Percentiles rank a stretch among this genome's conserved stretches.
phyloP scores from a whole-genome alignment of 2,329 filamentous ascomycete genomes.

The Biscogniauxia mediterranea region DNA sequence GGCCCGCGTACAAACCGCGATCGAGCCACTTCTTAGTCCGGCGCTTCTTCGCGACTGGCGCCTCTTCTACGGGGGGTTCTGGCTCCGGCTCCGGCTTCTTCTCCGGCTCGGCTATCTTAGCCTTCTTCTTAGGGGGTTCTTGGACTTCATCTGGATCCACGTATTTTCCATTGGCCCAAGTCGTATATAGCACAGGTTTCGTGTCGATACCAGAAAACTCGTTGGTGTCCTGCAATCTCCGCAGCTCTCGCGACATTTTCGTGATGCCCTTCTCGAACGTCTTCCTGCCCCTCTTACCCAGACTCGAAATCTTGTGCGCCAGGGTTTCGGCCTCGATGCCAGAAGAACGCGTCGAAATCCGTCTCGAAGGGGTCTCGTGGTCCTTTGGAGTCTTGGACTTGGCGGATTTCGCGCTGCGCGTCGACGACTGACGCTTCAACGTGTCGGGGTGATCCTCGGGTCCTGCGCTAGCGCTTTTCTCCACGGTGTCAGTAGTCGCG shows the following conservation, averaged over 20 bases:
- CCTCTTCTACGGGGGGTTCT: conserved; percentile 36
- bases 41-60: conserved; percentile 39
- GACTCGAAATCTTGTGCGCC: conserved; percentile 47
- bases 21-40: conserved; percentile 73
- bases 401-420: conserved; percentile 36
- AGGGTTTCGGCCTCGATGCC: conserved; percentile 44
- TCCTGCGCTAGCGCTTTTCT: conserved; percentile 17
- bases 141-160: conserved; percentile 43
- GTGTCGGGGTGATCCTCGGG: conserved; percentile 45
- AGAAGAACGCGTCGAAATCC: conserved; percentile 44
- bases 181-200: conserved; percentile 54
- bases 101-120: conserved; percentile 26
- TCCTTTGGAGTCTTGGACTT: conserved; percentile 35
- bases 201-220: conserved; percentile 60
- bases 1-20: conserved; percentile 85
- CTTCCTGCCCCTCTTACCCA: conserved; percentile 62
- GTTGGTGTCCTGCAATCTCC: conserved; percentile 60
- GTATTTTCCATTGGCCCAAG: conserved; percentile 66
- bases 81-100: conserved; percentile 37
- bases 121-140: conserved; percentile 36
- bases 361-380: conserved; percentile 31
- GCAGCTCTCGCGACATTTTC: conserved; percentile 56
- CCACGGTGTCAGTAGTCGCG: conserved; percentile 22
- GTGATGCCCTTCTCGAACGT: conserved; percentile 47
- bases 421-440: conserved; percentile 44